Evolutionary conservation across 139 green algal genomes (phyloP).

Genomic region (Chlorella sorokiniana): DNA sequence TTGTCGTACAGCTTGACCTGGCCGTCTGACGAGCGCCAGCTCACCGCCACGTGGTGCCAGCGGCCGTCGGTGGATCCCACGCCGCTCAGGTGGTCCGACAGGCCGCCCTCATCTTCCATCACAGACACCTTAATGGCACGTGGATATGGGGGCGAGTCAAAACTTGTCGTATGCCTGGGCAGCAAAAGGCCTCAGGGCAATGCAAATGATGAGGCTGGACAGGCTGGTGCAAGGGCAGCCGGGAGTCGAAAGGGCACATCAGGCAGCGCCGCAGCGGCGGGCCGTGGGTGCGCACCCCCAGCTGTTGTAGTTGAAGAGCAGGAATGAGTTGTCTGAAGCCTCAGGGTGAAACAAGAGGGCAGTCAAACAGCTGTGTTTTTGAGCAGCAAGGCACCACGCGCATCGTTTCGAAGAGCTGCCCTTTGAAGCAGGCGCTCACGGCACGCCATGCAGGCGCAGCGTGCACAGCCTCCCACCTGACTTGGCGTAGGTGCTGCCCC

Average conservation of each 20-base stretch:
- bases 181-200: too few relatives aligned
- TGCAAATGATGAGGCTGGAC: too few relatives aligned
- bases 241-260: too few relatives aligned
- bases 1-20: conserved; percentile 78
- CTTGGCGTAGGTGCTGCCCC: conserved; percentile 4
- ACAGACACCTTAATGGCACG: too few relatives aligned
- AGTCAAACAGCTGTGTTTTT: neutral
- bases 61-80: conserved; percentile 74
- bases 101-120: conserved; percentile 87
- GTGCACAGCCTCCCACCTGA: neutral
- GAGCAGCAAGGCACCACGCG: neutral
- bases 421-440: neutral
- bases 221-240: too few relatives aligned
- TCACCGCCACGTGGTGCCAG: conserved; percentile 90
- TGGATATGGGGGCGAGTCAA: too few relatives aligned
- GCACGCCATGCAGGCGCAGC: conserved; percentile 54
- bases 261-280: neutral
- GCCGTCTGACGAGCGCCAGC: conserved; percentile 72
- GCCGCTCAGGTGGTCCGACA: conserved; percentile 75
- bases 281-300: conserved; percentile 48
- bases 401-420: neutral
- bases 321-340: conserved; percentile 80
- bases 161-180: too few relatives aligned
- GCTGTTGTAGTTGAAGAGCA: conserved; percentile 89
- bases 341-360: neutral